phyloP scores from a whole-genome alignment of 352 stramenopile species.

The Phytophthora litchii region DNA sequence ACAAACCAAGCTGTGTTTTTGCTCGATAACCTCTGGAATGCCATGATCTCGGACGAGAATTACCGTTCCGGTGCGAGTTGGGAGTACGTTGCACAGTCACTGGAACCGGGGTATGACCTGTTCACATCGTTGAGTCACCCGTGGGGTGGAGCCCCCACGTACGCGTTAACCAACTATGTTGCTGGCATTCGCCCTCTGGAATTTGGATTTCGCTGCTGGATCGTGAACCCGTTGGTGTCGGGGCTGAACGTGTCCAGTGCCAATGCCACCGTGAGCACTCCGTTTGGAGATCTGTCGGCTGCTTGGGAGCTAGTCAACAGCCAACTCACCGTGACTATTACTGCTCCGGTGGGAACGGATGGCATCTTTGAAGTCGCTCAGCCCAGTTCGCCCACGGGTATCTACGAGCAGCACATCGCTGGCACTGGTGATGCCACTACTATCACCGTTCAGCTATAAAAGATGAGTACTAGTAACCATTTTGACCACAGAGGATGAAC shows the following conservation, averaged over 20 bases:
- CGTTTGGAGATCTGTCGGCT: too few species aligned
- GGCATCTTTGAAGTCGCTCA: conserved; percentile 28
- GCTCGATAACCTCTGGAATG: too few species aligned
- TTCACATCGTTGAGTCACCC: conserved; percentile 39
- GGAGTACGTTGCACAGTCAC: conserved; percentile 35
- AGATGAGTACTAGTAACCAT: too few species aligned
- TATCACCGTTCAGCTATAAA: conserved; percentile 12
- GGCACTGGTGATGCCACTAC: conserved; percentile 13
- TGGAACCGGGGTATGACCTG: conserved; percentile 17
- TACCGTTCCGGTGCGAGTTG: conserved; percentile 28
- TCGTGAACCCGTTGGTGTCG: conserved; percentile 34
- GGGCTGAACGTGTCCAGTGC: conserved; percentile 30
- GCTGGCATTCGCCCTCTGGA: conserved; percentile 27
- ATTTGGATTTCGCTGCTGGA: conserved; percentile 37
- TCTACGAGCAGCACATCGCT: conserved; percentile 15
- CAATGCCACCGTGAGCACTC: conserved; percentile 2
- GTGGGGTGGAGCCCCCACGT: conserved; percentile 32
- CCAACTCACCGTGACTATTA: too few species aligned
- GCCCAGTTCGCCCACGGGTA: conserved; percentile 14
- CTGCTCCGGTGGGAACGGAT: conserved; percentile 7
- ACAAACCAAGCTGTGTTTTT: background rate
- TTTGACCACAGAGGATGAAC: too few species aligned
- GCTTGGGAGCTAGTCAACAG: too few species aligned
- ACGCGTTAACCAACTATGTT: conserved; percentile 40
- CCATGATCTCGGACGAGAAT: background rate